Base-by-base conservation (phyloP, 257 asterid species). In the Fraxinus pennsylvanica region DNA sequence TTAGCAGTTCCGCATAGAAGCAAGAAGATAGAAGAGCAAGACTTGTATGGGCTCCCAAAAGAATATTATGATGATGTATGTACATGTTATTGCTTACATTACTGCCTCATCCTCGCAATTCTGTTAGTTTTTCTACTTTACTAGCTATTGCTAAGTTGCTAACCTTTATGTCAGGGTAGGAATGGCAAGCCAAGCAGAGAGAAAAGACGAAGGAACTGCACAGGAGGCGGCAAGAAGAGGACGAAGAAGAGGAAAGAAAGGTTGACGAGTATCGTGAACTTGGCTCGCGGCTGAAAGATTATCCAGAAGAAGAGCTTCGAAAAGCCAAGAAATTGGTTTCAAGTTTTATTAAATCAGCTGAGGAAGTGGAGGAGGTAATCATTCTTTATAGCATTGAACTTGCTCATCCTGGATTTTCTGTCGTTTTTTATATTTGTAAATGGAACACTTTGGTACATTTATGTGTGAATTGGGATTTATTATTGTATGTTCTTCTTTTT, bases 151-250 rank as follows among this genome's bases (percentile, higher is more conserved):
- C 87, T 88, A 76, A 83, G 77, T 73, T 35, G 71, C 88, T 88
- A 76, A 82, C 77, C 12, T 67, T 82, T 73, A 12, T 76, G 74
- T 63, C 79, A 71, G 82, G 78, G 73, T 84, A 95, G 99, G 98
- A 95, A 88, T 95, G 99, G 98, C 99, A 93, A 91, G 97, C 96
- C 22, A 85, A 70, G 84, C 99, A 95, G 86, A 84, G 98, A 81
- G 94, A 95, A 72, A 95, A 93, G 85, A 93, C 96, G 1, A 93
- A 93, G 86, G 99, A 95, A 81, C 80, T 93, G 36, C 90, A 88
- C 29, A 85, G 77, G 85, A 76, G 22, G 83, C 89, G 90, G 71
- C 85, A 85, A 74, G 89, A 84, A 83, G 99, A 95, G 82, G 94
- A 91, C 0, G 94, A 92, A 68, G 93, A 95, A 84, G 99, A 95